Evolutionary conservation across 495 filamentous ascomycete genomes (phyloP).

Genomic region (Xylaria flabelliformis): DNA sequence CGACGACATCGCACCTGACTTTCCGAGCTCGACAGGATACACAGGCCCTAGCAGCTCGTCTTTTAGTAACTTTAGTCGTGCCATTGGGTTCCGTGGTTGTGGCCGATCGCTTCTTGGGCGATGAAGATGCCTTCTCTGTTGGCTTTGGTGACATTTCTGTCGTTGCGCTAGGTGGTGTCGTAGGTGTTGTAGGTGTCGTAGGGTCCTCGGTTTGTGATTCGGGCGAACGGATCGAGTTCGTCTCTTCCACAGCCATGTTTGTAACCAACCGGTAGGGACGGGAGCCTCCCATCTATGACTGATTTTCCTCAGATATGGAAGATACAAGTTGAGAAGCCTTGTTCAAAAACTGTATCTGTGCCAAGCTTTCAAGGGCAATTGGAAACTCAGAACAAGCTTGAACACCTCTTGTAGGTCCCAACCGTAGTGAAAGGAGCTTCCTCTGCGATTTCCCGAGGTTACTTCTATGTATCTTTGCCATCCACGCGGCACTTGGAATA

Average conservation of each 20-base stretch:
- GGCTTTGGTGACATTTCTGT: conserved; percentile 28
- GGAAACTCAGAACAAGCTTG: neutral
- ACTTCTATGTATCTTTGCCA: conserved; percentile 14
- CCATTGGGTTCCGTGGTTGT: conserved; percentile 38
- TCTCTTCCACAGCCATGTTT: conserved; percentile 38
- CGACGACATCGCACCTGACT: conserved; percentile 92
- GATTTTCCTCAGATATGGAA: neutral
- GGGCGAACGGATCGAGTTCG: conserved; percentile 33
- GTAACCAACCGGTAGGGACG: conserved; percentile 10
- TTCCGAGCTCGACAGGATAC: conserved; percentile 86
- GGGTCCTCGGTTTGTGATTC: conserved; percentile 31
- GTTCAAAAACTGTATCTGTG: neutral
- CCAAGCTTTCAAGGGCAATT: neutral
- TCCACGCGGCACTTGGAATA: conserved; percentile 11
- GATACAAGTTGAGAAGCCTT: neutral
- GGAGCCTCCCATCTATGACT: conserved; percentile 19
- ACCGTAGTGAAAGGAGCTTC: conserved; percentile 2
- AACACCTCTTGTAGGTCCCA: conserved; percentile 24
- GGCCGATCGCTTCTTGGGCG: conserved; percentile 46
- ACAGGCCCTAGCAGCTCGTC: conserved; percentile 86
- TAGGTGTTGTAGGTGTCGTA: conserved; percentile 25
- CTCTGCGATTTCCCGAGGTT: conserved; percentile 21
- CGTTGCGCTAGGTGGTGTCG: conserved; percentile 15
- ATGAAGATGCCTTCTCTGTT: conserved; percentile 31
- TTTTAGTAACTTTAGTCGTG: conserved; percentile 60